Base-by-base conservation (phyloP, 2,329 filamentous ascomycete species). In the Phaeosphaeria sp. region DNA sequence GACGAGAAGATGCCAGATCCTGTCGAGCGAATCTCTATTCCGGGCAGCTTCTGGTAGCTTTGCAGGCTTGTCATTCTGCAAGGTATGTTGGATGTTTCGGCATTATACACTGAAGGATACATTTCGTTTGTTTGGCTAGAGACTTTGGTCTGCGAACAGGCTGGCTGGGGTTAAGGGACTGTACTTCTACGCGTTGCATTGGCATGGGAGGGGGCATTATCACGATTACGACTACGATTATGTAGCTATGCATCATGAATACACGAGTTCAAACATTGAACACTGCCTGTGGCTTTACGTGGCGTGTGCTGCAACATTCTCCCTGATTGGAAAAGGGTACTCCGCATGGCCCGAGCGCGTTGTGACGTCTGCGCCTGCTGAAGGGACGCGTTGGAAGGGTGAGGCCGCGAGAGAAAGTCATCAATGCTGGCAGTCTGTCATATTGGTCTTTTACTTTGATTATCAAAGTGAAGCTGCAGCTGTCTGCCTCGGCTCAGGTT, bases 1-100 rank as follows among this genome's bases (percentile, higher is more conserved):
- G 78, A 83, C 68, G 79, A 69, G 7, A 71, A 69, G 20, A 55
- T 68, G 11, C 54, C 36, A 54, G 55, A 65, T 13, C 27, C 49
- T 48, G 30, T 48, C 22, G 30, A 46, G 27, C 59, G 51, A 22
- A 56, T 59, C 15, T 59, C 52, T 47, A 55, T 55, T 36, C 52
- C 52, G 1, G 52, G 54, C 18, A 54, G 44, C 48, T 56, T 51
- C 46, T 56, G 48, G 43, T 56, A 48, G 33, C 36, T 43, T 56
- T 54, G 18, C 23, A 39, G 15, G 21, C 46, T 52, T 52, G 43
- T 22, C n/a, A n/a, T n/a, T n/a, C 11, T 30, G 6, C 25, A 11
- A 30, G 11, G 25, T 36, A 36, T 36, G 30, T 6, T 36, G 30
- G 30, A 30, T 59, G 56, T 53, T 54, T 57, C 27, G 48, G 47